These are phyloP conservation scores for Syzygium syzygioides DNA, from an alignment of 441 rosid species.

Conservation along the genomic window DNA sequence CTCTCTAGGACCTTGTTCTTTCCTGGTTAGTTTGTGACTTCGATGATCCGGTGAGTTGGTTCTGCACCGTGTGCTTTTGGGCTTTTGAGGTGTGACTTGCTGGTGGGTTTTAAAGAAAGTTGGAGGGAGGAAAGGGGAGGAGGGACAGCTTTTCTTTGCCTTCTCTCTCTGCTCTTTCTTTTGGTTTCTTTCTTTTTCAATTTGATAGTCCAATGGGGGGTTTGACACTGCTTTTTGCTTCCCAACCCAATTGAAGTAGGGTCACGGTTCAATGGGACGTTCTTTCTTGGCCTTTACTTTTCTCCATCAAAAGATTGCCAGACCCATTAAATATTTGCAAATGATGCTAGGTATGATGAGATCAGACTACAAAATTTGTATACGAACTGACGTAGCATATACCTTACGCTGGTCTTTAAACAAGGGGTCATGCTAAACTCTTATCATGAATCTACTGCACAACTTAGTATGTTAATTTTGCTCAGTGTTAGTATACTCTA, in stretches of 20 bases:
- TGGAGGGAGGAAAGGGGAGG: conserved; percentile 11
- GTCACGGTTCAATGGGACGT: conserved; percentile 26
- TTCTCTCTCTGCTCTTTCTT: conserved; percentile 7
- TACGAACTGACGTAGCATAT: background rate
- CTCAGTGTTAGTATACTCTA: background rate
- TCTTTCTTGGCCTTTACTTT: conserved; percentile 38
- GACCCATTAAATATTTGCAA: conserved; percentile 8
- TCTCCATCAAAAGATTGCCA: conserved; percentile 9
- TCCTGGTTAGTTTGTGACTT: background rate
- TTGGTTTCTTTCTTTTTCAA: conserved; percentile 9
- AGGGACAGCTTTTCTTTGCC: conserved; percentile 24
- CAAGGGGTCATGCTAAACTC: background rate
- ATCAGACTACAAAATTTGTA: background rate
- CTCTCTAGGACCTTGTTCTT: background rate
- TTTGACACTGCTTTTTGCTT: conserved; percentile 24
- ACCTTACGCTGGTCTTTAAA: background rate
- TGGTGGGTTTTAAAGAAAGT: conserved; percentile 20
- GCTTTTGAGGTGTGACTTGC: conserved; percentile 2
- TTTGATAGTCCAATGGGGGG: conserved; percentile 10
- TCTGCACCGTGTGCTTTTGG: conserved; percentile 1
- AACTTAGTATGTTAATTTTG: background rate
- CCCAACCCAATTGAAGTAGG: conserved; percentile 30
- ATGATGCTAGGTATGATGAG: background rate
- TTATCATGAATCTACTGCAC: background rate
- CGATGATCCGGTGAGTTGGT: background rate